A percentile compares a stretch with the other conserved stretches of the same genome.
Evolutionary conservation across 2,329 filamentous ascomycete species (phyloP).

Genomic region (Cordyceps farinosa): DNA sequence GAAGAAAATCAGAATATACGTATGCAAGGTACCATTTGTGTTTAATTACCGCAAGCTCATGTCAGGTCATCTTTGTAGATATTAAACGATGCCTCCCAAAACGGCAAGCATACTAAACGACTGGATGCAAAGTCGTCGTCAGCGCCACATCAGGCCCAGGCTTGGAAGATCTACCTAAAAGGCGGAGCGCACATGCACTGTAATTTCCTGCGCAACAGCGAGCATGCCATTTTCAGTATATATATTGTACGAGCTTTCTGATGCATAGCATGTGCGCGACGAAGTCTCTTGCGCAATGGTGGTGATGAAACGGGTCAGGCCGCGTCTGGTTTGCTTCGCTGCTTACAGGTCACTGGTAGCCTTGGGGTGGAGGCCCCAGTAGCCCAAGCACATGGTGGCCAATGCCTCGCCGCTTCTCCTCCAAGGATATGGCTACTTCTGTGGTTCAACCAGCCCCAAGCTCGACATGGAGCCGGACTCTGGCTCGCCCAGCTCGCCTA

Average conservation of each 20-base stretch:
- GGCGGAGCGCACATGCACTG: background rate
- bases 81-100: conserved; percentile 4
- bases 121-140: background rate
- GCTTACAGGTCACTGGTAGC: background rate
- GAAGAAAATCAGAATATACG: background rate
- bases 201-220: no score
- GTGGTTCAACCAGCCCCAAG: background rate
- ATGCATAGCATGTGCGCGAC: background rate
- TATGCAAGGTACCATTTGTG: background rate
- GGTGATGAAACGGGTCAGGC: background rate
- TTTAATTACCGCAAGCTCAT: background rate
- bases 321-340: background rate
- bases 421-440: background rate
- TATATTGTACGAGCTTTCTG: background rate
- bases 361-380: conserved; percentile 27
- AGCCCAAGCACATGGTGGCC: background rate
- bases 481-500: background rate
- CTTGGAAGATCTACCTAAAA: background rate
- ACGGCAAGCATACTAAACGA: background rate
- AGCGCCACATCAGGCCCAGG: background rate
- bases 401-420: background rate
- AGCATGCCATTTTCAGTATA: background rate
- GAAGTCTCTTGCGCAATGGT: background rate
- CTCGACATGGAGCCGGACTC: background rate
- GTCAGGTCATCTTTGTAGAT: conserved; percentile 3